phyloP scores from a whole-genome alignment of 176 grass and related monocot genomes.

The Leersia perrieri region DNA sequence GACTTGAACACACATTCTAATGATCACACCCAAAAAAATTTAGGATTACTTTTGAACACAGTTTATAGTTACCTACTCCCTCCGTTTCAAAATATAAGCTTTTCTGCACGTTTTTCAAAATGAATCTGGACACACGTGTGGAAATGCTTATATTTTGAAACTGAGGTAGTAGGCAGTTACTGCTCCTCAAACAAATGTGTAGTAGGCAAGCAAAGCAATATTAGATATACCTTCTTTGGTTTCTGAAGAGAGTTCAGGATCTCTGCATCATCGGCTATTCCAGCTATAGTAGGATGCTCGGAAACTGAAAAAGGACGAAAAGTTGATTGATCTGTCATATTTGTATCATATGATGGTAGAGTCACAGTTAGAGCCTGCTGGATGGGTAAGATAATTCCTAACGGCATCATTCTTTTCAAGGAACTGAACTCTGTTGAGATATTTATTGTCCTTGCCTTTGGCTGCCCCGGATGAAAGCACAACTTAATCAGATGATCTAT shows the following conservation, averaged over 20 bases:
- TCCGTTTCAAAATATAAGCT: no score
- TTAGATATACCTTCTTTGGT: constrained; percentile 79
- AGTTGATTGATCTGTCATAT: constrained; percentile 55
- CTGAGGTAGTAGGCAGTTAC: not conserved
- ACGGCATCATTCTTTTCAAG: constrained; percentile 98
- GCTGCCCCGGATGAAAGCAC: constrained; percentile 86
- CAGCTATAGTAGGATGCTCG: constrained; percentile 88
- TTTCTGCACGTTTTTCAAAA: no score
- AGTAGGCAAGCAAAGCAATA: constrained; percentile 22
- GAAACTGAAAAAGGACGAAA: constrained; percentile 80
- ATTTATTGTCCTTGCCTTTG: constrained; percentile 72
- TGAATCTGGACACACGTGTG: no score
- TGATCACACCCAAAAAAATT: not conserved
- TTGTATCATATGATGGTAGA: constrained; percentile 76
- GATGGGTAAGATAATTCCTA: constrained; percentile 93
- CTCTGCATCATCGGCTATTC: constrained; percentile 90
- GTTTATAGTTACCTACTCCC: not conserved
- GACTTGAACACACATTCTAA: not conserved
- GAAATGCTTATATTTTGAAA: no score
- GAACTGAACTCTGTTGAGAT: constrained; percentile 95
- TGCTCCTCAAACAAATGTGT: not conserved
- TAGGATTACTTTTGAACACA: not conserved
- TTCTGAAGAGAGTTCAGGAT: constrained; percentile 93
- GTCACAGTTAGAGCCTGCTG: constrained; percentile 94
- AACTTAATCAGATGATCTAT: constrained; percentile 91